These are phyloP conservation scores for Fusarium haematococcum DNA, from an alignment of 2,329 filamentous ascomycete genomes.

Conservation along the genomic window DNA sequence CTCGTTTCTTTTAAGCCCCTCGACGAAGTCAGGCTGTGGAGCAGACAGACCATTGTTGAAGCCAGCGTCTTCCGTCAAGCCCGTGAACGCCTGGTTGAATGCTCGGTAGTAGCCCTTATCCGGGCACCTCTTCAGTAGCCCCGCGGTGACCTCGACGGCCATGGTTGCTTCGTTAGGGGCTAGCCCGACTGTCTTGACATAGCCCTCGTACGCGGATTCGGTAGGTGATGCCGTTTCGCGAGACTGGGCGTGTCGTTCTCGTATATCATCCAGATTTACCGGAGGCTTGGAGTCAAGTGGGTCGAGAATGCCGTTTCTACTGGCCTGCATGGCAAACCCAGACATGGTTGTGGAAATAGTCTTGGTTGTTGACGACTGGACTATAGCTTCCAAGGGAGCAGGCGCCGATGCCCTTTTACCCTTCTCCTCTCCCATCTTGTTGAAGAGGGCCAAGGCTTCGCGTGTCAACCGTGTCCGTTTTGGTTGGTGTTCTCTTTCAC, in stretches of 20 bases:
- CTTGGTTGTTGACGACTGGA: not conserved
- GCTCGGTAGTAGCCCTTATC: not conserved
- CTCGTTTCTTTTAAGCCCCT: constrained; percentile 31
- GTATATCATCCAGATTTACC: not conserved
- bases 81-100: constrained; percentile 24
- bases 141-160: not conserved
- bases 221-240: not conserved
- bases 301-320: not conserved
- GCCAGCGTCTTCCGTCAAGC: constrained; percentile 39
- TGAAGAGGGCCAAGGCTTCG: not conserved
- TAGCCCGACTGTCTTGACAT: not conserved
- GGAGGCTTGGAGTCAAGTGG: not conserved
- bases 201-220: not conserved
- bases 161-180: not conserved
- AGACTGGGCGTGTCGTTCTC: not conserved
- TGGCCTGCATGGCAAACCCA: not conserved
- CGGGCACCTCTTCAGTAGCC: constrained; percentile 18
- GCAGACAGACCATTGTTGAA: constrained; percentile 45
- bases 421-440: not conserved
- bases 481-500: not conserved
- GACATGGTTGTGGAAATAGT: not conserved
- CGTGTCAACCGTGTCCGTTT: not conserved
- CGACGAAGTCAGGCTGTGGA: constrained; percentile 45
- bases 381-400: not conserved
- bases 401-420: not conserved